Evolutionary conservation across 2,329 filamentous ascomycete species (phyloP), one percentile per base, ranked within the genome.

Genomic region (Aureobasidium sp.): DNA sequence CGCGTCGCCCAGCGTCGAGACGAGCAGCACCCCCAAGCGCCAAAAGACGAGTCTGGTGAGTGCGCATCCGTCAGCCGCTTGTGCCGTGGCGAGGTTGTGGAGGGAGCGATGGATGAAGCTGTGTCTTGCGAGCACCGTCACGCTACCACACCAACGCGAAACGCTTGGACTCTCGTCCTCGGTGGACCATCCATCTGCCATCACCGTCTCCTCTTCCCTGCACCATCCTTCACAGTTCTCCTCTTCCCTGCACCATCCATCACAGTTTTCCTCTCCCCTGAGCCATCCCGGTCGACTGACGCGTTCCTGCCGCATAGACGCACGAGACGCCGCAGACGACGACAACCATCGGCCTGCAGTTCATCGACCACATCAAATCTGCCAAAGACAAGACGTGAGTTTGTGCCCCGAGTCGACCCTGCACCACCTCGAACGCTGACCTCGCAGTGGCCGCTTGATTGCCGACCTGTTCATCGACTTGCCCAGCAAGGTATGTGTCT

Each of bases 351-450:
- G 89, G 89, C 32, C 71, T 88, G 61, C 79, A 78, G 59, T 86
- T 94, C 63, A 72, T 94, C 39, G 82, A 88, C 51, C 83, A 84
- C 64, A 80, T 95, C 64, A 84, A 84, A 61, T 78, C 80, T 59
- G 88, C 87, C 19, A 81, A 82, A 58, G 89, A 94, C 68, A 94
- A 94, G 73, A 87, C 79, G 88, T 91, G 77, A 63, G 47, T 39
- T n/a, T 39, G 21, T 19, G 38, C 38, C 44, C 22, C 16, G 12
- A 24, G 12, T 17, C 24, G 7, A 10, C n/a, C 11, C 14, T 32
- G n/a, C 14, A 21, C 21, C 17, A 11, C n/a, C 2, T 6, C 22
- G 17, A 7, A 27, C 24, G 35, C 45, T 49, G 17, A 38, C 34
- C 54, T 50, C 35, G 16, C 51, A 50, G 51, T 24, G 55, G 55